phyloP scores from a whole-genome alignment of 345 rosid species.

The Hibiscus tridactylites region DNA sequence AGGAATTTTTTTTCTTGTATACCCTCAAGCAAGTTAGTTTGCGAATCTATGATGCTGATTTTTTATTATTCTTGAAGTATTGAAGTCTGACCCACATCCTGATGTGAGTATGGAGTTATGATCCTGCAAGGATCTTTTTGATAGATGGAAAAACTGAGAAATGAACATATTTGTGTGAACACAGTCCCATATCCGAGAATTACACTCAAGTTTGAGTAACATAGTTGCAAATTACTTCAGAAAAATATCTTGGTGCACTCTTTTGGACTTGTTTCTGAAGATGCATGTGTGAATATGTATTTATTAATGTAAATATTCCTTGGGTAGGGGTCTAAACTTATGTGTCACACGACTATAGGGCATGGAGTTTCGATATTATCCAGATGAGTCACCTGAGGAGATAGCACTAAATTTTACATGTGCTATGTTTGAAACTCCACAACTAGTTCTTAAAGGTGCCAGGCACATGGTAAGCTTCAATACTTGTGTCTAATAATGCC shows the following conservation, averaged over 20 bases:
- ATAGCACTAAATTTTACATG: constrained; percentile 77
- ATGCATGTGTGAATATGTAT: not conserved
- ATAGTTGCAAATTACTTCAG: constrained; percentile 25
- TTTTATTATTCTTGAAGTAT: not conserved
- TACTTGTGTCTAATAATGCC: not conserved
- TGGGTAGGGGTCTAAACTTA: not conserved
- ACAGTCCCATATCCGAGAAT: no score
- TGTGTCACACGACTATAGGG: constrained; percentile 30
- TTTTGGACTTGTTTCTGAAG: constrained; percentile 2
- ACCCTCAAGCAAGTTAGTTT: constrained; percentile 78
- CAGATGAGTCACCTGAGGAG: constrained; percentile 89
- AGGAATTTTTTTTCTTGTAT: constrained; percentile 12
- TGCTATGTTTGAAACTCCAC: constrained; percentile 79
- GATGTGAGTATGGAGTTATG: not conserved
- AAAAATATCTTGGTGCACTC: constrained; percentile 28
- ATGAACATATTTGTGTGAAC: no score
- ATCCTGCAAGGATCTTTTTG: no score
- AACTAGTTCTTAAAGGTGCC: constrained; percentile 86
- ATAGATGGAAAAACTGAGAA: no score
- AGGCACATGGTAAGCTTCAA: constrained; percentile 74
- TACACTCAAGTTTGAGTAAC: not conserved
- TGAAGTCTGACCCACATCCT: not conserved
- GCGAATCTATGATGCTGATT: constrained; percentile 17
- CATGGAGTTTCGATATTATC: constrained; percentile 52
- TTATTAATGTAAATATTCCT: not conserved